Evolutionary conservation across 805 yeast species (phyloP).

Genomic region (Hanseniaspora thailandica): DNA sequence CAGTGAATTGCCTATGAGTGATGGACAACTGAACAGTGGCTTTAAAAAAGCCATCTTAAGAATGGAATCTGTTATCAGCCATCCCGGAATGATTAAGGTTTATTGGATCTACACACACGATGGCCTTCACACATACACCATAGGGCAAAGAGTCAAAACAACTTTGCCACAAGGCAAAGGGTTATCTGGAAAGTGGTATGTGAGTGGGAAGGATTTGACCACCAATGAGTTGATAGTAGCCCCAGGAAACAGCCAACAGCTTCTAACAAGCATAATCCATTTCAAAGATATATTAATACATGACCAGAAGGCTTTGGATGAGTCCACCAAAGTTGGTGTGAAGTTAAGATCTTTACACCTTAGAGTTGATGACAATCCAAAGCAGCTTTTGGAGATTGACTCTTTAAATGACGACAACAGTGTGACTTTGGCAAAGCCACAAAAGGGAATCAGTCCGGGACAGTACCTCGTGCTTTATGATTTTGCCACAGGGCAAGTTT

Average conservation of each 20-base stretch:
- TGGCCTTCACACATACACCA: conserved; percentile 91
- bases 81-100: no score
- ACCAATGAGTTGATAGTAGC: conserved; percentile 72
- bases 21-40: conserved; percentile 47
- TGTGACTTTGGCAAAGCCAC: neutral
- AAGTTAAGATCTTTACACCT: conserved; percentile 3
- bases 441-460: conserved; percentile 2
- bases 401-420: neutral
- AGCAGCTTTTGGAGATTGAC: neutral
- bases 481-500: neutral
- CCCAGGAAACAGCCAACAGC: conserved; percentile 49
- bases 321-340: neutral
- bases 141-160: conserved; percentile 69
- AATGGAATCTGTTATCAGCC: no score
- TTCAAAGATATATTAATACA: conserved; percentile 1
- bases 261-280: conserved; percentile 28
- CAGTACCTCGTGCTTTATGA: conserved; percentile 10
- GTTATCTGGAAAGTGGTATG: conserved; percentile 75
- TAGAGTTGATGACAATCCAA: neutral
- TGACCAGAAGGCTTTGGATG: neutral
- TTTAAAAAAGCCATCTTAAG: no score
- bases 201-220: conserved; percentile 52
- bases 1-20: conserved; percentile 46
- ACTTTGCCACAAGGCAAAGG: conserved; percentile 87
- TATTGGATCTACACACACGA: conserved; percentile 36